Percentiles rank a stretch among this genome's conserved stretches.
These are phyloP conservation scores for Microbotryum violaceum DNA, from an alignment of 1,284 basidiomycete species.

Conservation along the genomic window DNA sequence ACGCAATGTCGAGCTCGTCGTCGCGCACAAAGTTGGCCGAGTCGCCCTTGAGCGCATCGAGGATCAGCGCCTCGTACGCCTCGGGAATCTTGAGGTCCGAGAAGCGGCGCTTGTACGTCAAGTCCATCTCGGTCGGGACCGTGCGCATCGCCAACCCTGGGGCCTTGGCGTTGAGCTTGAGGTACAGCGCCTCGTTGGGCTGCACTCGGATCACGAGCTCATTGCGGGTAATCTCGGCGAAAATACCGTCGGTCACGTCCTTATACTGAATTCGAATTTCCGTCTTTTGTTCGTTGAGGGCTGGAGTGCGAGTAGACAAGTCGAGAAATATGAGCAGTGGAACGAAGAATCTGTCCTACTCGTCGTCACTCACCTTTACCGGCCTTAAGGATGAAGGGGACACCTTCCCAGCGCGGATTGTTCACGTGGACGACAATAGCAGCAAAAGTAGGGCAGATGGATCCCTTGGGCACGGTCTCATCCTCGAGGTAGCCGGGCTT, in stretches of 20 bases:
- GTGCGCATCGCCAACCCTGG: conserved; percentile 82
- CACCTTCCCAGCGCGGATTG: conserved; percentile 93
- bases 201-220: conserved; percentile 93
- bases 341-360: background rate
- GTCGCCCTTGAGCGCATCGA: conserved; percentile 42
- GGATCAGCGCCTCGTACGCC: conserved; percentile 62
- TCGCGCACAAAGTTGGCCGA: conserved; percentile 72
- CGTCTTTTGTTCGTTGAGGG: conserved; percentile 92
- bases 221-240: conserved; percentile 87
- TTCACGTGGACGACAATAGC: conserved; percentile 80
- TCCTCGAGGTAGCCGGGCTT: conserved; percentile 97
- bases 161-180: conserved; percentile 89
- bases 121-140: conserved; percentile 89
- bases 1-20: conserved; percentile 88
- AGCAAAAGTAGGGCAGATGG: conserved; percentile 85
- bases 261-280: conserved; percentile 95
- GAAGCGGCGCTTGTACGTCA: conserved; percentile 93
- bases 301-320: conserved; percentile 36
- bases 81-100: conserved; percentile 79
- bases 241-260: conserved; percentile 89
- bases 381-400: conserved; percentile 92
- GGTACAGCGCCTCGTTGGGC: conserved; percentile 85
- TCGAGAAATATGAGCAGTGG: too few species aligned
- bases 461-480: conserved; percentile 82
- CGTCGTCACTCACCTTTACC: conserved; percentile 67